Evolutionary conservation across 176 grass and related monocot genomes (phyloP), one percentile per base, ranked within the genome.

Genomic region (Lolium perenne): DNA sequence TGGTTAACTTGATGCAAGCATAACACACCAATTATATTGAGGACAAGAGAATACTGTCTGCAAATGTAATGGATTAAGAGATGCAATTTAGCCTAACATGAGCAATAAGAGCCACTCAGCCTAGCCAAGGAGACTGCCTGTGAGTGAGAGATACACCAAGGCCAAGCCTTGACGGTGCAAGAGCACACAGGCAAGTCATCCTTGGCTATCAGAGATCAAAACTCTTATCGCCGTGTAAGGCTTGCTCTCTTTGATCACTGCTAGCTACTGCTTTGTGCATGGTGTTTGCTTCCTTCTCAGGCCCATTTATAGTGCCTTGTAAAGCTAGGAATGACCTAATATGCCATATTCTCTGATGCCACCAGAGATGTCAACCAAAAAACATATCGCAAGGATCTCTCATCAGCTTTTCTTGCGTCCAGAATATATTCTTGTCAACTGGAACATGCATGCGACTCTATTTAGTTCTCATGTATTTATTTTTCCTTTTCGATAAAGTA

Each of bases 141-240:
- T 82, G 47, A 56, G 54, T 56, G 35, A 43, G 41, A 69, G 35
- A 51, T 26, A 16, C 10, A 51, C 47, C 72, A 75, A 75, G 72
- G 22, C 22, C 14, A 50, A 50, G 22, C 72, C 72, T 75, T 75
- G 47, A 51, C 14, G 45, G 22, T 26, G 22, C 47, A 75, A 51
- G 54, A 75, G 41, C 9, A 68, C 55, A 84, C 54, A 89, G 80
- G 74, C 81, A 89, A 89, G 65, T 89, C 87, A 84, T 89, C 82
- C 82, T 75, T 85, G 76, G 68, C 82, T 85, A 88, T 29, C 86
- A 77, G 60, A 55, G 63, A 41, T 38, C 4, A 38, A 66, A 79
- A 77, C 80, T 68, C 80, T 78, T 77, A 74, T 83, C 51, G n/a
- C 25, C 62, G 58, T 88, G 86, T 77, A 83, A 88, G 86, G 61